Evolutionary conservation across 768 basidiomycete genomes (phyloP).

Genomic region (Trametes cingulata): DNA sequence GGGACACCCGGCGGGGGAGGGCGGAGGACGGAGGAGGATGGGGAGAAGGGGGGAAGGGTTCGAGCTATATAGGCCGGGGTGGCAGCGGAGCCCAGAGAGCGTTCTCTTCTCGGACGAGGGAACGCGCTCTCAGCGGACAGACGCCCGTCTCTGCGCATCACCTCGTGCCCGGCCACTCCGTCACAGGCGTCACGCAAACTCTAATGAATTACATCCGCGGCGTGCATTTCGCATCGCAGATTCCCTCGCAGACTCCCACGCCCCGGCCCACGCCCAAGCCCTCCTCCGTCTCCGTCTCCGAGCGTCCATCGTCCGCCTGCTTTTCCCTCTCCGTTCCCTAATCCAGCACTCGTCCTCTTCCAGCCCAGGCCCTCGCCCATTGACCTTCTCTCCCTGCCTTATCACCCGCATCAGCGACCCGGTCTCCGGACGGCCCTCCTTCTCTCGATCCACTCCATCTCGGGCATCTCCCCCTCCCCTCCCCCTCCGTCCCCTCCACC

Average conservation of each 20-base stretch:
- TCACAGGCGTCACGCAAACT: conserved; percentile 11
- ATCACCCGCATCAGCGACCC: conserved; percentile 22
- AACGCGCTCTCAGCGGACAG: neutral
- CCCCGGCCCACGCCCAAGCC: conserved; percentile 5
- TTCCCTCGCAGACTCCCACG: conserved; percentile 10
- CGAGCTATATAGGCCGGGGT: conserved; percentile 28
- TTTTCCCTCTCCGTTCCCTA: neutral
- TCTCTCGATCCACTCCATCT: conserved; percentile 13
- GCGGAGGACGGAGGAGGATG: conserved; percentile 23
- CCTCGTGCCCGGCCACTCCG: conserved; percentile 15
- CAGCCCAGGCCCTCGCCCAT: conserved; percentile 1
- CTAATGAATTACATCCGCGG: conserved; percentile 26
- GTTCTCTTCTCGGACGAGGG: neutral
- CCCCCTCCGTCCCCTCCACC: conserved; percentile 6
- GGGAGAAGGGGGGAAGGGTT: conserved; percentile 19
- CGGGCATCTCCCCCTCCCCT: conserved; percentile 17
- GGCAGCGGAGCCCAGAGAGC: neutral
- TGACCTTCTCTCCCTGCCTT: neutral
- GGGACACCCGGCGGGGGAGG: conserved; percentile 20
- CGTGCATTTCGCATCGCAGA: neutral
- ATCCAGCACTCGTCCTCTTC: neutral
- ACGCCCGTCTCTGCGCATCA: conserved; percentile 15
- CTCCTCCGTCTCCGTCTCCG: conserved; percentile 5
- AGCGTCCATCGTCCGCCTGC: neutral
- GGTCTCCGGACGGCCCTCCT: conserved; percentile 3